Percentiles rank a stretch among this genome's conserved stretches.
phyloP scores from a whole-genome alignment of 805 yeast species.

The Metschnikowia santaceciliae region DNA sequence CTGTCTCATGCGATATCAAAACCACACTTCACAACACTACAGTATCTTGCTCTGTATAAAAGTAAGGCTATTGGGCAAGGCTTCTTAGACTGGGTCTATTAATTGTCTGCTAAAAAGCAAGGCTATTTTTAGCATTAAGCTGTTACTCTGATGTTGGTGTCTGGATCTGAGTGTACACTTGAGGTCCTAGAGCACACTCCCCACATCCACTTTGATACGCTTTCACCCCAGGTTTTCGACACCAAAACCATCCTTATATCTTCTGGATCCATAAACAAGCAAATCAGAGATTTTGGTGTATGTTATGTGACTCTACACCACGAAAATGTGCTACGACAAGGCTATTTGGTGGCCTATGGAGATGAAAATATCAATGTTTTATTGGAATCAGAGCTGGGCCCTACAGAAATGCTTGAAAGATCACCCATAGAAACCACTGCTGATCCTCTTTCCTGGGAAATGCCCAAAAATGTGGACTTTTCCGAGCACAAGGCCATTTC shows the following conservation, averaged over 20 bases:
- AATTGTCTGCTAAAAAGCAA: too few species aligned
- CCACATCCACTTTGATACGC: slow-evolving; percentile 1
- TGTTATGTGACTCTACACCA: not conserved
- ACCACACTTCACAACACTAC: too few species aligned
- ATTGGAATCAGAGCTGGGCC: not conserved
- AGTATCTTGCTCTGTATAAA: too few species aligned
- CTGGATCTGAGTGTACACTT: not conserved
- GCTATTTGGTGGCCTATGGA: not conserved
- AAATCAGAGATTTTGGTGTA: not conserved
- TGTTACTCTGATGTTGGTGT: not conserved
- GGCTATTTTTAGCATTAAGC: too few species aligned
- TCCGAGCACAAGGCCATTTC: not conserved
- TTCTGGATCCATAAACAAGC: not conserved
- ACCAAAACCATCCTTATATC: not conserved
- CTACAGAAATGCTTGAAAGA: not conserved
- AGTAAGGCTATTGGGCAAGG: too few species aligned
- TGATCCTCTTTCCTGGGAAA: not conserved
- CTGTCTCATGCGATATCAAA: too few species aligned
- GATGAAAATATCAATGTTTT: not conserved
- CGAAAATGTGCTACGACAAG: not conserved
- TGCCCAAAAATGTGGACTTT: not conserved
- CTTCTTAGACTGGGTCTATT: too few species aligned
- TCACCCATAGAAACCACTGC: not conserved
- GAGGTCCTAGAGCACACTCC: not conserved
- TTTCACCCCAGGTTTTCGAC: not conserved